phyloP scores from a whole-genome alignment of 2,329 filamentous ascomycete species.

The Sporothrix humicola region DNA sequence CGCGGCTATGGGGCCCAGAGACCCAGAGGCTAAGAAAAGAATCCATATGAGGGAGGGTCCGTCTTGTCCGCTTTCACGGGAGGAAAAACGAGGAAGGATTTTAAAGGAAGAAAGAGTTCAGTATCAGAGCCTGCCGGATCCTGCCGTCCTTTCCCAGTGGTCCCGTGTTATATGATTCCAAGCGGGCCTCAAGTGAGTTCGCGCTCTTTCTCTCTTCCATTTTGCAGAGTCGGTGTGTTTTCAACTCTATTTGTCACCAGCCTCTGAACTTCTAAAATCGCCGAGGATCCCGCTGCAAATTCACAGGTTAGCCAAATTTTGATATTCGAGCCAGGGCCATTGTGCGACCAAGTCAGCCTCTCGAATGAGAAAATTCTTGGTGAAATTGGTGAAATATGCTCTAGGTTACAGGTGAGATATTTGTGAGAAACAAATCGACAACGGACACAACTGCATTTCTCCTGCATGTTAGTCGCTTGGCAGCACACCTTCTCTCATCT shows the following conservation, averaged over 20 bases:
- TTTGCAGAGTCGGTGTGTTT: background rate
- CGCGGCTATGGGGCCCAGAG: background rate
- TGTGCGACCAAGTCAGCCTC: background rate
- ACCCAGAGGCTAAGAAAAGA: slow-evolving; percentile 7
- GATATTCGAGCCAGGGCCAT: background rate
- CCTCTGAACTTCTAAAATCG: background rate
- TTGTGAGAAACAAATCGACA: too few species aligned
- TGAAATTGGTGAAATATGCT: too few species aligned
- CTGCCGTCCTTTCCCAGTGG: background rate
- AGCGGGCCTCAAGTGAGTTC: background rate
- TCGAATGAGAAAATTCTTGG: too few species aligned
- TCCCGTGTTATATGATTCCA: background rate
- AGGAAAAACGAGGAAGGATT: background rate
- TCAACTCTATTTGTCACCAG: background rate
- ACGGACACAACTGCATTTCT: background rate
- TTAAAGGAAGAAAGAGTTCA: background rate
- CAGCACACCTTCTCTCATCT: background rate
- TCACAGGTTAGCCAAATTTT: slow-evolving; percentile 3
- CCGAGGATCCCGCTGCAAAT: slow-evolving; percentile 1
- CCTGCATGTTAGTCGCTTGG: background rate
- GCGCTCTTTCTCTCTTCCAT: background rate
- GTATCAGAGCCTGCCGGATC: background rate
- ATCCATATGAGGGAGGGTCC: slow-evolving; percentile 5
- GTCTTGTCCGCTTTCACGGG: background rate
- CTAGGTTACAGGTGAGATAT: background rate